Percentiles rank a stretch among this genome's conserved stretches.
Conservation (phyloP, 108 stramenopile species). For the Skeletonema marinoi region DNA sequence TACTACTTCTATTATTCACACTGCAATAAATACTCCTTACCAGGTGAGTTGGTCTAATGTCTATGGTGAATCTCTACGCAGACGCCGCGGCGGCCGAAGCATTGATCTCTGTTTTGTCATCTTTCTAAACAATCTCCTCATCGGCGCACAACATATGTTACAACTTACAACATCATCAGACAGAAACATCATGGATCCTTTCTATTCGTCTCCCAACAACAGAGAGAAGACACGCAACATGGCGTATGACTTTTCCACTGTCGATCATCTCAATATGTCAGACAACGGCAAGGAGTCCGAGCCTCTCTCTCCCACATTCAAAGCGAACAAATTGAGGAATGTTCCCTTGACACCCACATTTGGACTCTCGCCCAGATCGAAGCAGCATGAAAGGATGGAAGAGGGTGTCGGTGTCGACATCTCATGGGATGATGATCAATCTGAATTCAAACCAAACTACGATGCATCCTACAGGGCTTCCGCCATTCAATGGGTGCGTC, state of each 20-base stretch:
- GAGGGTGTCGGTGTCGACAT: neutral
- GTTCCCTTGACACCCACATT: neutral
- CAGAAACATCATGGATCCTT: neutral
- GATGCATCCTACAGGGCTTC: neutral
- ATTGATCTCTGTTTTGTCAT: too few species aligned
- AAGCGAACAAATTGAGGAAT: neutral
- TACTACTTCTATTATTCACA: too few species aligned
- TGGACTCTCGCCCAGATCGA: neutral
- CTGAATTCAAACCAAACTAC: neutral
- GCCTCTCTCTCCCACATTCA: neutral
- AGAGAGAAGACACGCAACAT: neutral
- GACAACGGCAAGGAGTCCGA: neutral
- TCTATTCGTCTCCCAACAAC: neutral
- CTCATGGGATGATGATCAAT: neutral
- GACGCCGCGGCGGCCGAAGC: too few species aligned
- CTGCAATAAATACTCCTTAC: too few species aligned
- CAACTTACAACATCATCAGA: neutral
- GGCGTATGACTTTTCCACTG: neutral
- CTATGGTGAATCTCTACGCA: too few species aligned
- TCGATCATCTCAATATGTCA: neutral
- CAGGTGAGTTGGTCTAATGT: too few species aligned
- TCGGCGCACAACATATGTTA: neutral
- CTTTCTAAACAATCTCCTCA: too few species aligned
- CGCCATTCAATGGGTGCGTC: neutral
- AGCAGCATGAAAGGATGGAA: neutral